Conservation (phyloP, 2,329 filamentous ascomycete genomes). For the Alternaria solani region DNA sequence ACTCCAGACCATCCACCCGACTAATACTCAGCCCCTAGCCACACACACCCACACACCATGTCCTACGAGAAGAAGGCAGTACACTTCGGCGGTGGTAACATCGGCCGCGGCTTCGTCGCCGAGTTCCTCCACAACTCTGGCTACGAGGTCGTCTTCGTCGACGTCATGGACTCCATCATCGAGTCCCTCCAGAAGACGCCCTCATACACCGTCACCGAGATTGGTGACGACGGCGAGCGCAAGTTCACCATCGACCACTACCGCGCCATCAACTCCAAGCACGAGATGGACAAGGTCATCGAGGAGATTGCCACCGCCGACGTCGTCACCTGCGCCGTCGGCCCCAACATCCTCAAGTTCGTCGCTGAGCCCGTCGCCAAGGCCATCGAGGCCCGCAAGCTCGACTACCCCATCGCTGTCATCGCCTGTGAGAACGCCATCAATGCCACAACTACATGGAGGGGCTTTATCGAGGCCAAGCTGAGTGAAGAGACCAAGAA, state of each 20-base stretch:
- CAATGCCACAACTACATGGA: constrained; percentile 88
- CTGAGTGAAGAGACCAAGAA: constrained; percentile 72
- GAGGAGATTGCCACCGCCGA: constrained; percentile 87
- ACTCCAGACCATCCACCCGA: constrained; percentile 18
- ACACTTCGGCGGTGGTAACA: constrained; percentile 64
- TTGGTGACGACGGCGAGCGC: constrained; percentile 81
- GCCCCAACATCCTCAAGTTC: constrained; percentile 94
- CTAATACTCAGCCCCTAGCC: constrained; percentile 23
- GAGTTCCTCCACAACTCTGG: constrained; percentile 89
- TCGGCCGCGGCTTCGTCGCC: constrained; percentile 59
- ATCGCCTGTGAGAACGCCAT: constrained; percentile 99
- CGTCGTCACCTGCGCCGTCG: constrained; percentile 94
- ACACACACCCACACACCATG: constrained; percentile 36
- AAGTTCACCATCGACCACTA: constrained; percentile 91
- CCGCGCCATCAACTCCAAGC: constrained; percentile 94
- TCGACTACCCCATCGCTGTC: constrained; percentile 76
- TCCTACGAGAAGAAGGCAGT: constrained; percentile 58
- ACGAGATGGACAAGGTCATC: constrained; percentile 80
- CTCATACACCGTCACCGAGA: constrained; percentile 91
- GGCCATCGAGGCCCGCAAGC: constrained; percentile 80
- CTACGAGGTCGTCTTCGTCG: constrained; percentile 95
- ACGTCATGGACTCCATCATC: constrained; percentile 87
- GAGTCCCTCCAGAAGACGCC: constrained; percentile 76
- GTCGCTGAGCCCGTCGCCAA: constrained; percentile 96
- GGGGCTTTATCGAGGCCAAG: constrained; percentile 78